Base-by-base conservation (phyloP, 495 filamentous ascomycete genomes). In the Sabuloglossum arenarium region DNA sequence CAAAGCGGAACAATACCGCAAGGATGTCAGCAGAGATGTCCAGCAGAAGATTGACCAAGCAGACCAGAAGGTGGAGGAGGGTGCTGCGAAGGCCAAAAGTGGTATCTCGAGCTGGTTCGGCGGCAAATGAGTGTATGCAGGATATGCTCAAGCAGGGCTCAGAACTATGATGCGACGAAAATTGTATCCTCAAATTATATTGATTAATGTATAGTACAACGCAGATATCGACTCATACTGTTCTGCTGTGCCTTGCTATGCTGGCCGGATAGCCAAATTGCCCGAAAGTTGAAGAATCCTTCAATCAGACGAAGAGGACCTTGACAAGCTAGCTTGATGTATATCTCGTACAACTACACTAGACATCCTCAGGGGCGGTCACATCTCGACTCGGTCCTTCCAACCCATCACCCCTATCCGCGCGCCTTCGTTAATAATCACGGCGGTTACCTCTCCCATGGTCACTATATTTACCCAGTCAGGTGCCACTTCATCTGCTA, bases 61-160 rank as follows among this genome's bases (percentile, higher is more conserved):
- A 28, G 87, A 91, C 66, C 76, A 77, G 58, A 86, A 80, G 62
- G 76, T 94, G 25, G 85, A 88, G 71, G 72, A 81, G 61, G 79
- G 80, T 61, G 78, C 88, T 12, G 66, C 78, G 6, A 84, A 90
- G 66, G 82, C 86, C 10, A 93, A 93, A 78, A 76, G 79, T 54
- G 77, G 77, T 21, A 67, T 91, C 57, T 81, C 80, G 28, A 78
- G 81, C 54, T 94, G 87, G 88, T 89, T 94, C 59, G 80, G 85
- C 32, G 34, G 78, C 77, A 65, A 76, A 80, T 47, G 45, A 47
- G 45, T 1, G n/a, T n/a, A n/a, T n/a, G n/a, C n/a, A n/a, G n/a
- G n/a, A n/a, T n/a, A n/a, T n/a, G n/a, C n/a, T n/a, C n/a, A n/a
- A n/a, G n/a, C n/a, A n/a, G n/a, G n/a, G n/a, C n/a, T n/a, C n/a